phyloP scores from a whole-genome alignment of 306 rosid genomes.

The Cotoneaster glaucophyllus region DNA sequence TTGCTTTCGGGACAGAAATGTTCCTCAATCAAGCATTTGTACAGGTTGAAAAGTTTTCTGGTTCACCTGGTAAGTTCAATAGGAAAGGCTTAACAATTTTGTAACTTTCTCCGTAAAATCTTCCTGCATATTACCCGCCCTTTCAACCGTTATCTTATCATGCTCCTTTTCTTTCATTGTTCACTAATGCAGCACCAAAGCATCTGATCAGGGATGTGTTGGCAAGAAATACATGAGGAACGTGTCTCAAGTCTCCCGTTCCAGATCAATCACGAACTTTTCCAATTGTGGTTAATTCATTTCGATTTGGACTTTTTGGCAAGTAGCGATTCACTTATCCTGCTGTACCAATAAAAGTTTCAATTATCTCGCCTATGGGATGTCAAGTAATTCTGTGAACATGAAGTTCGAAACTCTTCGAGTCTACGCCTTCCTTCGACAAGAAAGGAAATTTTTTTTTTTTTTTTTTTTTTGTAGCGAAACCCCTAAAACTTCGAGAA shows the following conservation, averaged over 20 bases:
- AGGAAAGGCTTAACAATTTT: neutral
- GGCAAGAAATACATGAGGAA: constrained; percentile 28
- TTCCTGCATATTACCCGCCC: neutral
- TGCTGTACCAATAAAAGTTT: constrained; percentile 9
- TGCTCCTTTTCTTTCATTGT: neutral
- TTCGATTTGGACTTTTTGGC: too few species aligned
- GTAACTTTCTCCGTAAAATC: neutral
- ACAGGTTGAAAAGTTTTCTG: constrained; percentile 55
- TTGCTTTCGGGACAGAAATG: constrained; percentile 62
- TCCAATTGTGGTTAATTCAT: neutral
- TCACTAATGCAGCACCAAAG: constrained; percentile 47
- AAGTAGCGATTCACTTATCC: neutral
- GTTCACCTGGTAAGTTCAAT: constrained; percentile 42
- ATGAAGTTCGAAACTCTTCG: neutral
- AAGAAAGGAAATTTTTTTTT: too few species aligned
- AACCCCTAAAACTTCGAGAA: too few species aligned
- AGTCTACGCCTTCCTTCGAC: neutral
- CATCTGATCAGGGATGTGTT: constrained; percentile 43
- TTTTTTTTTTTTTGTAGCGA: neutral
- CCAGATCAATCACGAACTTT: neutral
- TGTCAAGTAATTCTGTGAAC: neutral
- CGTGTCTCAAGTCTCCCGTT: neutral
- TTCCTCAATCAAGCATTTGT: constrained; percentile 60
- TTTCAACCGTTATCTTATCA: neutral
- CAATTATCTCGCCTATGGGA: neutral